Evolutionary conservation across 768 basidiomycete genomes (phyloP).

Genomic region (Podaxis sp.): DNA sequence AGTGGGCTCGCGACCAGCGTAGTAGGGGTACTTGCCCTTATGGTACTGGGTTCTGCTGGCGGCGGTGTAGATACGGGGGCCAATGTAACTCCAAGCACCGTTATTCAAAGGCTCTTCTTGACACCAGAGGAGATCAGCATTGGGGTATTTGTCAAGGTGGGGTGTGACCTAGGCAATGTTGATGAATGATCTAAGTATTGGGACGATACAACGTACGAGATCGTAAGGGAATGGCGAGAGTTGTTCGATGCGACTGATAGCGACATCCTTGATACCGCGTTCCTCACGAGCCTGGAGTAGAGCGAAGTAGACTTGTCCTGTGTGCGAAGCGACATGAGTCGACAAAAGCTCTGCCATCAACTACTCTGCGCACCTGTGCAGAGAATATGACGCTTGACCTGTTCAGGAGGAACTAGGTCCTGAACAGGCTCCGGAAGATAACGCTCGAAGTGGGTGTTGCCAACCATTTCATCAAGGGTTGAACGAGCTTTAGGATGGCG

Average conservation of each 20-base stretch:
- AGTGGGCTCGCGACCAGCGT: slow-evolving; percentile 90
- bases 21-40: slow-evolving; percentile 83
- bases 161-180: slow-evolving; percentile 63
- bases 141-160: slow-evolving; percentile 94
- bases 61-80: slow-evolving; percentile 91
- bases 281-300: slow-evolving; percentile 89
- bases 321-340: not conserved
- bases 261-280: slow-evolving; percentile 87
- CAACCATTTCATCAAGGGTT: slow-evolving; percentile 80
- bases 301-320: slow-evolving; percentile 92
- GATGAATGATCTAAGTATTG: not conserved
- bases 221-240: slow-evolving; percentile 98
- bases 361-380: slow-evolving; percentile 59
- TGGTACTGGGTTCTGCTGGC: slow-evolving; percentile 87
- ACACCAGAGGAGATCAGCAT: slow-evolving; percentile 90
- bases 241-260: slow-evolving; percentile 93
- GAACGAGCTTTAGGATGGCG: slow-evolving; percentile 94
- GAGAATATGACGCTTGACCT: slow-evolving; percentile 88
- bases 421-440: slow-evolving; percentile 87
- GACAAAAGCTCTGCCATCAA: not conserved
- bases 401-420: slow-evolving; percentile 68
- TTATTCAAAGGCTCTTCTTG: slow-evolving; percentile 98
- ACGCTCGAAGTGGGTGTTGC: slow-evolving; percentile 87
- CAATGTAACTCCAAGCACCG: slow-evolving; percentile 96
- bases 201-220: slow-evolving; percentile 39